Evolutionary conservation across 345 rosid genomes (phyloP).

Genomic region (Dimocarpus longan): DNA sequence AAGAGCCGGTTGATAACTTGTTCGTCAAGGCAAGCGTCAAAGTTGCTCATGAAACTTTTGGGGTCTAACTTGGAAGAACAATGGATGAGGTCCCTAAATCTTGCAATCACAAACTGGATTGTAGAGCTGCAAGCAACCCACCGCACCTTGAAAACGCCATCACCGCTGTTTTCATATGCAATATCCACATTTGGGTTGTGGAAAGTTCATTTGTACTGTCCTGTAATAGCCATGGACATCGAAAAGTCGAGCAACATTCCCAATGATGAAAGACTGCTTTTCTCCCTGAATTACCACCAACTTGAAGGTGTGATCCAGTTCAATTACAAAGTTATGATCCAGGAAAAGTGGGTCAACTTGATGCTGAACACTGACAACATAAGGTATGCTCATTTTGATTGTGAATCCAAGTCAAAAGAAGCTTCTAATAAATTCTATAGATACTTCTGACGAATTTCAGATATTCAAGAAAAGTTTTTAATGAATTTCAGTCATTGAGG

Average conservation of each 20-base stretch:
- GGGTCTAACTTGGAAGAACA: slow-evolving; percentile 84
- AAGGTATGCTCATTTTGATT: slow-evolving; percentile 42
- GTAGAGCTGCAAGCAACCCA: slow-evolving; percentile 44
- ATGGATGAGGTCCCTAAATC: slow-evolving; percentile 88
- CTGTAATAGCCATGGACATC: slow-evolving; percentile 74
- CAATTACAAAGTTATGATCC: slow-evolving; percentile 53
- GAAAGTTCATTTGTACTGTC: slow-evolving; percentile 87
- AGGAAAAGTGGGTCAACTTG: slow-evolving; percentile 63
- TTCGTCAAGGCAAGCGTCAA: slow-evolving; percentile 53
- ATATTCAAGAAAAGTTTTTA: not conserved
- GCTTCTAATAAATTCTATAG: not conserved
- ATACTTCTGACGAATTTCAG: not conserved
- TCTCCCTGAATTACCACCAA: slow-evolving; percentile 84
- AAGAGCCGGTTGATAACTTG: slow-evolving; percentile 51
- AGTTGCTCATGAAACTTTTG: slow-evolving; percentile 61
- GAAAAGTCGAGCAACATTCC: slow-evolving; percentile 50
- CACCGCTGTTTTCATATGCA: slow-evolving; percentile 75
- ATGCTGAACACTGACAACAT: slow-evolving; percentile 71
- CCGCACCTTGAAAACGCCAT: slow-evolving; percentile 52
- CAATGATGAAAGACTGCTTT: slow-evolving; percentile 60
- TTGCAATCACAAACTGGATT: slow-evolving; percentile 83
- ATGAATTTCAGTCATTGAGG: too few species aligned
- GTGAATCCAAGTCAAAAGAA: not conserved
- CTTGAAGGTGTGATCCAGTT: slow-evolving; percentile 87
- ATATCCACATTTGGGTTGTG: slow-evolving; percentile 65